Percentiles rank a stretch among this genome's conserved stretches.
Conservation (phyloP, 2,329 filamentous ascomycete genomes). For the Botrytis cinerea region DNA sequence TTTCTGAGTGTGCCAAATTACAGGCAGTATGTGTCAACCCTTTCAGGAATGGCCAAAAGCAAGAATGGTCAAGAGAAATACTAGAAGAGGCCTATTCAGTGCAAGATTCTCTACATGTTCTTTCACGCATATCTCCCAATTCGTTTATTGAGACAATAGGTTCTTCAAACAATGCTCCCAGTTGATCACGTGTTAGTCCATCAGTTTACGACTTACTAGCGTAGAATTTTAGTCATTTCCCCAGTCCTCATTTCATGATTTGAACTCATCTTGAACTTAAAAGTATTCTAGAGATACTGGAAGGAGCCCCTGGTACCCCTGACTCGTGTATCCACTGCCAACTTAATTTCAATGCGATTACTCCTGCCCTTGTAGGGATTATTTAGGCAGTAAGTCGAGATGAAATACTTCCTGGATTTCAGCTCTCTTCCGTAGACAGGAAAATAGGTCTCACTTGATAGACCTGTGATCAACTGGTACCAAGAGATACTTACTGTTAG, state of each 20-base stretch:
- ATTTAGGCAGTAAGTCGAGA: not conserved
- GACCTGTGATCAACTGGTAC: not conserved
- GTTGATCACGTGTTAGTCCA: not conserved
- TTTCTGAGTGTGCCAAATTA: not conserved
- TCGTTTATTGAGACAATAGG: not conserved
- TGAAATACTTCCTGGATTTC: not conserved
- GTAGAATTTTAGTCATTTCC: not conserved
- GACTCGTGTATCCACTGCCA: not conserved
- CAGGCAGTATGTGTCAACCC: not conserved
- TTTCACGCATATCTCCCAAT: not conserved
- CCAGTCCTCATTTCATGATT: not conserved
- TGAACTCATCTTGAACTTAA: not conserved
- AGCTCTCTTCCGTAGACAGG: not conserved
- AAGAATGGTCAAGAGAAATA: not conserved
- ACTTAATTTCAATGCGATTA: not conserved
- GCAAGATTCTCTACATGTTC: rapidly evolving
- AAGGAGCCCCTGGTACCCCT: not conserved
- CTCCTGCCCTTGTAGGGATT: not conserved
- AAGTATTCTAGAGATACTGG: not conserved
- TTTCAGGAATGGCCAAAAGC: rapidly evolving
- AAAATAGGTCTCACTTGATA: not conserved
- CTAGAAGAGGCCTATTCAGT: not conserved
- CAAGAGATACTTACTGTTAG: not conserved
- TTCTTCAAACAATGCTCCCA: not conserved
- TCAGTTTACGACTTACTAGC: too few species aligned